These are phyloP conservation scores for Biscogniauxia sp. DNA, from an alignment of 2,329 filamentous ascomycete species.

Conservation along the genomic window DNA sequence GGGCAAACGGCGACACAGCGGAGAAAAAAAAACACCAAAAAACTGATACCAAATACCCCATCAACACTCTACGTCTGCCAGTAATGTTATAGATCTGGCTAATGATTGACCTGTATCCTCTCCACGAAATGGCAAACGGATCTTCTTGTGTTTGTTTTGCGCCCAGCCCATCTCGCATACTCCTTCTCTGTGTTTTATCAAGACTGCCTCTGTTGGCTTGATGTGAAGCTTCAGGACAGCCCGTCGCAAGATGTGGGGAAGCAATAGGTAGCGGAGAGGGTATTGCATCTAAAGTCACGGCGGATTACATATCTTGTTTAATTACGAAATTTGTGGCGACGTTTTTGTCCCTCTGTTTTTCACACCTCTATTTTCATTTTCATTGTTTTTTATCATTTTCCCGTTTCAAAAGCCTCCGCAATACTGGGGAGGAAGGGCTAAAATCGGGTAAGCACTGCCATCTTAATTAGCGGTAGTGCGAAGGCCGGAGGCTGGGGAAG, in stretches of 20 bases:
- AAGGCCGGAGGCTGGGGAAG: conserved; percentile 13
- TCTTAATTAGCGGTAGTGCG: conserved; percentile 15
- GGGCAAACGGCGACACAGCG: conserved; percentile 9
- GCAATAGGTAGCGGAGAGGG: conserved; percentile 19
- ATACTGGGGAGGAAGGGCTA: not conserved
- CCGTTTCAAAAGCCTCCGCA: conserved; percentile 14
- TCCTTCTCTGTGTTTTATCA: conserved; percentile 23
- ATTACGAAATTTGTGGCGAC: conserved; percentile 41
- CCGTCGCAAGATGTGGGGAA: conserved; percentile 23
- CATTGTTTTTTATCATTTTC: conserved; percentile 24
- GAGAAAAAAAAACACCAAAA: conserved; percentile 10
- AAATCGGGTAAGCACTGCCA: conserved; percentile 6
- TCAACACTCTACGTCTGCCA: conserved; percentile 27
- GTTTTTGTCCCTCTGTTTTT: conserved; percentile 25
- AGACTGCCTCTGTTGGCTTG: conserved; percentile 19
- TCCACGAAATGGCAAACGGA: conserved; percentile 27
- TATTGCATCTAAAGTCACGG: conserved; percentile 36
- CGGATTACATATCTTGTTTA: conserved; percentile 52
- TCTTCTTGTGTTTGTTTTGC: conserved; percentile 32
- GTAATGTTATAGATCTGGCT: conserved; percentile 33
- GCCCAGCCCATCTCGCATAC: conserved; percentile 23
- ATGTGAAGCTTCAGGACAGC: conserved; percentile 21
- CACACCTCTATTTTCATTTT: conserved; percentile 29
- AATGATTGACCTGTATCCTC: conserved; percentile 30
- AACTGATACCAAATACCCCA: conserved; percentile 25